Evolutionary conservation across 192 early-diverging fungal genomes (phyloP).

Genomic region (Dimargaris verticillata): DNA sequence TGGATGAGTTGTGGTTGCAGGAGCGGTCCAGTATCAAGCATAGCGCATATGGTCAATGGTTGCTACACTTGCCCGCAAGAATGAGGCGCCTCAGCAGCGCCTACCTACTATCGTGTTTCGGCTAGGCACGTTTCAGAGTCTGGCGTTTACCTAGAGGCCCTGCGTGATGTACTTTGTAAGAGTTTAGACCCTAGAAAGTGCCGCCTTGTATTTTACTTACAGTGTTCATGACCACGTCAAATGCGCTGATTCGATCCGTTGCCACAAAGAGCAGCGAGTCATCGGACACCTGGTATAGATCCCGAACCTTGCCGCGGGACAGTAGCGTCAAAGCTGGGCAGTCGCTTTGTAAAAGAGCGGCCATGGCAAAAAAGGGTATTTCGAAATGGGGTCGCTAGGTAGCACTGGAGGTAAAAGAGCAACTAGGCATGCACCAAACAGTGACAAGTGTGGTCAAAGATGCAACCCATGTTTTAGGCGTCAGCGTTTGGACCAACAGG

Average conservation of each 20-base stretch:
- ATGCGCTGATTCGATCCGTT: slow-evolving; percentile 93
- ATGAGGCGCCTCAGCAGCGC: no score
- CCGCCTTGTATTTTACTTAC: slow-evolving; percentile 27
- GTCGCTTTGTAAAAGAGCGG: slow-evolving; percentile 41
- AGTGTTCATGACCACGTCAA: slow-evolving; percentile 97
- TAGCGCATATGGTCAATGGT: background rate
- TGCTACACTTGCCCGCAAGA: no score
- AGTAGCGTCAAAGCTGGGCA: slow-evolving; percentile 89
- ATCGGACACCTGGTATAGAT: slow-evolving; percentile 87
- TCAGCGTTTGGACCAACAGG: no score
- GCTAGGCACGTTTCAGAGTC: no score
- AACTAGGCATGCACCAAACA: no score
- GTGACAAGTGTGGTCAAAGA: no score
- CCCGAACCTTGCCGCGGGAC: slow-evolving; percentile 89
- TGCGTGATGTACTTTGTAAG: no score
- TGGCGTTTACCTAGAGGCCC: no score
- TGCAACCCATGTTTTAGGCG: no score
- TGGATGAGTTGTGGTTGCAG: slow-evolving; percentile 16
- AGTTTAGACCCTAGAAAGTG: no score
- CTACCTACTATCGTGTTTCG: no score
- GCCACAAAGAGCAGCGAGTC: slow-evolving; percentile 85
- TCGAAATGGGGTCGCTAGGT: background rate
- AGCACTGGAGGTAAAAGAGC: no score
- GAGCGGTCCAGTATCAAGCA: background rate
- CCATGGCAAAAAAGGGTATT: slow-evolving; percentile 2